Evolutionary conservation across 2,329 filamentous ascomycete species (phyloP), one percentile per base, ranked within the genome.

Genomic region (Sporothrix phasma): DNA sequence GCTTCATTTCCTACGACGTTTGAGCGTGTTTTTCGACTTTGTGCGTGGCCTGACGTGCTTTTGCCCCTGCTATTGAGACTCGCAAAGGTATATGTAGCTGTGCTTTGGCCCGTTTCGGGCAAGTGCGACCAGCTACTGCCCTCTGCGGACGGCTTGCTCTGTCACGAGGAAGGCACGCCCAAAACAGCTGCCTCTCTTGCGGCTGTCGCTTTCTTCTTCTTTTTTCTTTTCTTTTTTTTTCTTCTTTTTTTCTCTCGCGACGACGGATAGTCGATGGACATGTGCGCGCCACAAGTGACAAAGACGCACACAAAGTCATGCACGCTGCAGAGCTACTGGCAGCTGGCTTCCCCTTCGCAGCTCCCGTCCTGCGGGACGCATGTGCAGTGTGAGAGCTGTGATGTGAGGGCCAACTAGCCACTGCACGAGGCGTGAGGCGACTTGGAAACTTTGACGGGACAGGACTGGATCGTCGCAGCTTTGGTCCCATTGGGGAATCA

Each of bases 281-380:
- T 2, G 17, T 6, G 31, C 15, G 29, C 13, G n/a, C 41, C 39
- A 45, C 39, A 31, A 7, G n/a, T n/a, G n/a, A n/a, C n/a, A n/a
- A 39, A 37, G 59, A 61, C 60, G 60, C 60, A 47, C 60, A 49
- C 31, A 19, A 19, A 51, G 34, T 22, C 24, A 54, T 62, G 61
- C 61, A 54, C 34, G 24, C 61, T 62, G 37, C 61, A 62, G n/a
- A 54, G 61, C 61, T 54, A 62, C 47, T 51, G 58, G 41, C n/a
- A n/a, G n/a, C n/a, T n/a, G n/a, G n/a, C n/a, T n/a, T n/a, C n/a
- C n/a, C n/a, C 34, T 37, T 10, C 34, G 34, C 6, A 37, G 34
- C 34, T 10, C 8, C 34, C 13, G 6, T 10, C 34, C 34, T 2
- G 34, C 34, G n/a, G n/a, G n/a, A n/a, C n/a, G n/a, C n/a, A n/a